Evolutionary conservation across 2,329 filamentous ascomycete genomes (phyloP).

Genomic region (Plenodomus lindquistii): DNA sequence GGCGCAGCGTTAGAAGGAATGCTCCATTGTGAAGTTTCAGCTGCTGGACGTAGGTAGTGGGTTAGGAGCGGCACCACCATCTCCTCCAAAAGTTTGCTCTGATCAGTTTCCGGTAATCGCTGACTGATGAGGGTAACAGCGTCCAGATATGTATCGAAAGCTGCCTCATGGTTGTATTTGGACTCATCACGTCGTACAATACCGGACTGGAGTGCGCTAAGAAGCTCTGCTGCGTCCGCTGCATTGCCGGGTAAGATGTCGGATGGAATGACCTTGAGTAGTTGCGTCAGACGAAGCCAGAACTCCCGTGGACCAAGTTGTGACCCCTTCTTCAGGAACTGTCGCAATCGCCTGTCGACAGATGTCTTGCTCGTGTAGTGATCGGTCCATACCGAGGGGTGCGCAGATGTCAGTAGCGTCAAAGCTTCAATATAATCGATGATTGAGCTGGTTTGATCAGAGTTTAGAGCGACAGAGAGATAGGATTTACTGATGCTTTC

Average conservation of each 20-base stretch:
- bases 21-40: constrained; percentile 55
- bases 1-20: constrained; percentile 48
- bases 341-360: constrained; percentile 62
- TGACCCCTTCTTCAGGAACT: constrained; percentile 81
- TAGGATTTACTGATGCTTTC: constrained; percentile 69
- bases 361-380: constrained; percentile 63
- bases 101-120: constrained; percentile 49
- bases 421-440: constrained; percentile 71
- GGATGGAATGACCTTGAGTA: constrained; percentile 63
- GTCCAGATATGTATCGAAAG: constrained; percentile 77
- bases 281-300: constrained; percentile 69
- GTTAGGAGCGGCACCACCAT: constrained; percentile 57
- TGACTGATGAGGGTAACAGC: constrained; percentile 56
- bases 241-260: constrained; percentile 58
- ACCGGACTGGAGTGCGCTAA: constrained; percentile 71
- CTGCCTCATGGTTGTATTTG: constrained; percentile 66
- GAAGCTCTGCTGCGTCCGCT: constrained; percentile 62
- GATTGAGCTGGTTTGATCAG: constrained; percentile 73
- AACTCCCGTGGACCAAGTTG: constrained; percentile 73
- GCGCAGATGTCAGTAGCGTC: constrained; percentile 64
- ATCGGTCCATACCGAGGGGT: constrained; percentile 74
- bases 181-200: constrained; percentile 76
- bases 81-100: constrained; percentile 50
- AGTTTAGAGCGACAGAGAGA: constrained; percentile 73
- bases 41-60: constrained; percentile 56